Percentiles rank a stretch among this genome's conserved stretches.
Evolutionary conservation across 345 rosid genomes (phyloP).

Genomic region (Gossypium bickii): DNA sequence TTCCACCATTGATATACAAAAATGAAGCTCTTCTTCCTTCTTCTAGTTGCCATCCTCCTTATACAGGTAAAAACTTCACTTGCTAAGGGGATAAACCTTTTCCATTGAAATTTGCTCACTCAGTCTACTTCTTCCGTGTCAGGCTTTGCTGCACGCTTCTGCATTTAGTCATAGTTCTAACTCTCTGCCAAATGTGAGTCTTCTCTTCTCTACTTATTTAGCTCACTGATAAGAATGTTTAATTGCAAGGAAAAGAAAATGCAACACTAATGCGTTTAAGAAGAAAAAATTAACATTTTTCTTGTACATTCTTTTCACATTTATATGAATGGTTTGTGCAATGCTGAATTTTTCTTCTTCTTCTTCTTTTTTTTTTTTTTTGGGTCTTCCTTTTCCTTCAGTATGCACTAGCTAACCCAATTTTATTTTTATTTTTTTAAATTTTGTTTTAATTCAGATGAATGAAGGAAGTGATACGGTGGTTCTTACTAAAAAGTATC

Average conservation of each 20-base stretch:
- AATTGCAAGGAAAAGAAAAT: neutral
- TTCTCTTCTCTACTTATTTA: no score
- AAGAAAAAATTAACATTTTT: no score
- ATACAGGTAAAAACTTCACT: constrained; percentile 22
- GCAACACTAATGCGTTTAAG: neutral
- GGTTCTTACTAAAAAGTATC: constrained; percentile 21
- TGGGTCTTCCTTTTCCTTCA: no score
- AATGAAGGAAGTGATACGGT: constrained; percentile 19
- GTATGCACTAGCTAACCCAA: no score
- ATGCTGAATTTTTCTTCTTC: no score
- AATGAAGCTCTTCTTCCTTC: constrained; percentile 31
- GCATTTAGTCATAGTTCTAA: constrained; percentile 6
- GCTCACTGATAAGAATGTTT: neutral
- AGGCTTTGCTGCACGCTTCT: constrained; percentile 26
- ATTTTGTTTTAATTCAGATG: constrained; percentile 13
- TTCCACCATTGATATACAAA: neutral
- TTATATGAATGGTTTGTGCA: neutral
- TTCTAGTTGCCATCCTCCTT: constrained; percentile 22
- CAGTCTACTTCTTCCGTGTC: neutral
- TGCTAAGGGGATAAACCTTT: neutral
- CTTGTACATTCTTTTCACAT: neutral
- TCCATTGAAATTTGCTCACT: neutral
- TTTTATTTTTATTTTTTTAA: neutral
- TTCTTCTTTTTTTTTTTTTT: no score
- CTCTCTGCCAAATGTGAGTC: constrained; percentile 20